Conservation (phyloP, 805 yeast species). For the Ascoidea tarda region DNA sequence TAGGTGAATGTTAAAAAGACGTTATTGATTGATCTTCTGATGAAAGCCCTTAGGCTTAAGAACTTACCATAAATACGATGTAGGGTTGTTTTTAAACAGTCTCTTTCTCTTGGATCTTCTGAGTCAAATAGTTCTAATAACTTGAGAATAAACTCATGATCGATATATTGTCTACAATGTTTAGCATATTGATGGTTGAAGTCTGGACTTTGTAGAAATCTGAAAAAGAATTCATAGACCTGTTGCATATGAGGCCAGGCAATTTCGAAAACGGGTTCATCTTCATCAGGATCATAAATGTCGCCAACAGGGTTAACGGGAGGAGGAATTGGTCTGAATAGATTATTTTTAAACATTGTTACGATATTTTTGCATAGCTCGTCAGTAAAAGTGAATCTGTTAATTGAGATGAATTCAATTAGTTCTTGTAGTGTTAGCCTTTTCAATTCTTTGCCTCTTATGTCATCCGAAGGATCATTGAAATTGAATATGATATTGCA, state of each 20-base stretch:
- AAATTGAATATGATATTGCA: constrained; percentile 92
- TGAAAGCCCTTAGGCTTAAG: constrained; percentile 75
- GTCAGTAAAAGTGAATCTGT: constrained; percentile 76
- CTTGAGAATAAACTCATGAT: constrained; percentile 73
- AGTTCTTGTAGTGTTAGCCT: constrained; percentile 78
- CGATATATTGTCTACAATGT: constrained; percentile 86
- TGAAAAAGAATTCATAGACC: constrained; percentile 84
- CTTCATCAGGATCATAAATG: constrained; percentile 95
- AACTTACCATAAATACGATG: constrained; percentile 96
- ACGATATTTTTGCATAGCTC: constrained; percentile 73
- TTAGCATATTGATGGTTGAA: constrained; percentile 89
- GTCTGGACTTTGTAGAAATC: constrained; percentile 90
- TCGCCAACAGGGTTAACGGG: constrained; percentile 97
- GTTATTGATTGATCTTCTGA: constrained; percentile 81
- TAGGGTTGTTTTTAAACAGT: constrained; percentile 84
- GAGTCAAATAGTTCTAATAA: constrained; percentile 85
- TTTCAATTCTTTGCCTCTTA: constrained; percentile 87
- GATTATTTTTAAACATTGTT: constrained; percentile 77
- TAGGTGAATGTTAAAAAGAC: constrained; percentile 87
- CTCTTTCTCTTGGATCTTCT: constrained; percentile 95
- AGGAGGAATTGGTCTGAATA: constrained; percentile 95
- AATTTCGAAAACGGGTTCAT: constrained; percentile 90
- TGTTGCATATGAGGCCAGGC: constrained; percentile 99
- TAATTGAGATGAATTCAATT: constrained; percentile 72
- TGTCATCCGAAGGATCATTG: constrained; percentile 82